Percentiles rank a stretch among this genome's conserved stretches.
phyloP scores from a whole-genome alignment of 1,284 basidiomycete species.

The Melampsora americana region DNA sequence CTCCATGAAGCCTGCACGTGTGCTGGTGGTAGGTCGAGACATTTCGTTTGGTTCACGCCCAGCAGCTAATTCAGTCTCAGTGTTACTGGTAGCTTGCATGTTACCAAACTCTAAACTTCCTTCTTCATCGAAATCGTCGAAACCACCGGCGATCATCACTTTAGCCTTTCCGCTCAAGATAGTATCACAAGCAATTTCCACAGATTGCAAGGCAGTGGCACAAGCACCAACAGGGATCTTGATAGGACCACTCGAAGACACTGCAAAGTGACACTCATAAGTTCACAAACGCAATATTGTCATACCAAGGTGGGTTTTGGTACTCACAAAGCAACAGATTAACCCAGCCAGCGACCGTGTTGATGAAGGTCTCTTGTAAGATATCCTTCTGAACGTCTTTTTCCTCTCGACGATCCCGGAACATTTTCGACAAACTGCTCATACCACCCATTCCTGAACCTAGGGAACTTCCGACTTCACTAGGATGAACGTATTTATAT shows the following conservation, averaged over 20 bases:
- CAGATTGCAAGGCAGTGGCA: slow-evolving; percentile 92
- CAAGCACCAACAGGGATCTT: slow-evolving; percentile 99
- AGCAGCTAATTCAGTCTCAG: slow-evolving; percentile 94
- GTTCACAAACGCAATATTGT: neutral
- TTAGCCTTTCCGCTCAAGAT: slow-evolving; percentile 93
- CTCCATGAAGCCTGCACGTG: slow-evolving; percentile 85
- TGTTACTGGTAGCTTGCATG: slow-evolving; percentile 98
- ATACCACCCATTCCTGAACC: slow-evolving; percentile 45
- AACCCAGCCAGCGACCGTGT: slow-evolving; percentile 95
- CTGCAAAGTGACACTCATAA: neutral
- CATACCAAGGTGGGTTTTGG: no score
- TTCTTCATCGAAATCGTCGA: slow-evolving; percentile 95
- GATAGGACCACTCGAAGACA: slow-evolving; percentile 92
- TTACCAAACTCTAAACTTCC: slow-evolving; percentile 64
- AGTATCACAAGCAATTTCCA: slow-evolving; percentile 96
- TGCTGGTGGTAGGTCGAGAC: slow-evolving; percentile 93
- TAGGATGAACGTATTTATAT: slow-evolving; percentile 83
- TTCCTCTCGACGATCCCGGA: slow-evolving; percentile 95
- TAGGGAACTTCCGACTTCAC: slow-evolving; percentile 65
- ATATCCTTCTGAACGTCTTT: slow-evolving; percentile 97
- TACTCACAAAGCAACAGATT: slow-evolving; percentile 69
- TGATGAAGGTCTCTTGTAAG: slow-evolving; percentile 97
- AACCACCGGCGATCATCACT: slow-evolving; percentile 97
- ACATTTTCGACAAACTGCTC: slow-evolving; percentile 75
- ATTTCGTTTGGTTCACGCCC: slow-evolving; percentile 97